A percentile compares a stretch with the other conserved stretches of the same genome.
phyloP scores from a whole-genome alignment of 495 filamentous ascomycete genomes.

The Neurospora sp. region DNA sequence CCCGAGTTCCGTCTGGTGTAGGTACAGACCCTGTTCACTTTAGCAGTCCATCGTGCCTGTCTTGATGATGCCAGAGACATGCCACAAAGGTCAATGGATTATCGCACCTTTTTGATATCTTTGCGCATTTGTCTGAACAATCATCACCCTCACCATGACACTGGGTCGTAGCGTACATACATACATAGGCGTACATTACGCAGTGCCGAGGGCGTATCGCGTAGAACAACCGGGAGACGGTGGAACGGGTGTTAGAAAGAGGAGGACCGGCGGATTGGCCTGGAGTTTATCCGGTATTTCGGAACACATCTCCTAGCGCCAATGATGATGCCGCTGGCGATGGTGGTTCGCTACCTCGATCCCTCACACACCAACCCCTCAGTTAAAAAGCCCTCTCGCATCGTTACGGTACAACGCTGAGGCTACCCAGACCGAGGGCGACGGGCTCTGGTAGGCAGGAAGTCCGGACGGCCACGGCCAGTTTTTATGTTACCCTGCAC shows the following conservation, averaged over 20 bases:
- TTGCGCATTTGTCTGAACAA: neutral
- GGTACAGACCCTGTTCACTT: neutral
- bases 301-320: slow-evolving; percentile 5
- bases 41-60: neutral
- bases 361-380: neutral
- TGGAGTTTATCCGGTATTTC: slow-evolving; percentile 13
- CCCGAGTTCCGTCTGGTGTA: neutral
- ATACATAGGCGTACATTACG: neutral
- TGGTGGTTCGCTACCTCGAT: neutral
- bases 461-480: neutral
- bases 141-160: neutral
- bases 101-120: neutral
- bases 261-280: slow-evolving; percentile 4
- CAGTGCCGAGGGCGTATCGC: neutral
- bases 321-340: slow-evolving; percentile 1
- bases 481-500: neutral
- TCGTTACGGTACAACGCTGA: neutral
- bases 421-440: neutral
- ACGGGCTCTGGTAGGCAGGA: neutral
- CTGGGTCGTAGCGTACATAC: neutral
- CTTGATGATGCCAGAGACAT: neutral
- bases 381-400: neutral
- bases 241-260: neutral
- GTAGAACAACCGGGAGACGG: slow-evolving; percentile 7
- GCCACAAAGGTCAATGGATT: neutral